These are phyloP conservation scores for Elaphomyces granulatus DNA, from an alignment of 495 filamentous ascomycete genomes.

Conservation along the genomic window DNA sequence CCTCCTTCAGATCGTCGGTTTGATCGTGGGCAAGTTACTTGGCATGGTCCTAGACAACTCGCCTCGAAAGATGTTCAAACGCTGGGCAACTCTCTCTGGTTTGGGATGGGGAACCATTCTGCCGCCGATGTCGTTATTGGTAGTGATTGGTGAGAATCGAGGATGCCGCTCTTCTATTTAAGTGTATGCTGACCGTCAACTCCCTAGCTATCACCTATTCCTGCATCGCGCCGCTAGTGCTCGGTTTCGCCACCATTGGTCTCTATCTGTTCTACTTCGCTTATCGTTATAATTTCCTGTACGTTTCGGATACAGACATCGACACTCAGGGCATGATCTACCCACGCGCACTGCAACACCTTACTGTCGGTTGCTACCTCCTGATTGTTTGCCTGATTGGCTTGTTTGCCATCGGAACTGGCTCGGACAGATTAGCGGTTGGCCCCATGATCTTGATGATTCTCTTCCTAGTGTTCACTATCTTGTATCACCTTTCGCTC, in stretches of 20 bases:
- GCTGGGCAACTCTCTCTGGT: constrained; percentile 48
- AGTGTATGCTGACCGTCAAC: not conserved
- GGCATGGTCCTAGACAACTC: constrained; percentile 58
- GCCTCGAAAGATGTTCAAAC: constrained; percentile 60
- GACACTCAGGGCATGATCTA: constrained; percentile 89
- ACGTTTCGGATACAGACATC: constrained; percentile 69
- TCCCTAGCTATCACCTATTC: constrained; percentile 65
- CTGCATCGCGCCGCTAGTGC: constrained; percentile 76
- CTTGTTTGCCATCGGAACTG: constrained; percentile 59
- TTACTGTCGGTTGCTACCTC: constrained; percentile 79
- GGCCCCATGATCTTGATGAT: constrained; percentile 79
- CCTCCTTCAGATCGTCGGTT: constrained; percentile 62
- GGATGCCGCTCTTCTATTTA: constrained; percentile 1
- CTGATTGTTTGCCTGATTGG: constrained; percentile 78
- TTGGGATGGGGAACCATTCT: constrained; percentile 81
- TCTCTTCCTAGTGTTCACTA: constrained; percentile 61
- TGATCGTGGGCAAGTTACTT: constrained; percentile 62
- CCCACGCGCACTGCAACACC: constrained; percentile 78
- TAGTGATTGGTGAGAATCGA: constrained; percentile 58
- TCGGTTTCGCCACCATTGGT: constrained; percentile 75
- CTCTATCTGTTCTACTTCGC: constrained; percentile 82
- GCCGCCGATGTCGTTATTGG: constrained; percentile 72
- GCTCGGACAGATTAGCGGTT: constrained; percentile 38
- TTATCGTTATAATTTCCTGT: constrained; percentile 90
- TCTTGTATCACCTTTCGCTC: constrained; percentile 71